Base-by-base conservation (phyloP, 192 early-diverging fungal genomes). In the Rhizoclosmatium globosum region DNA sequence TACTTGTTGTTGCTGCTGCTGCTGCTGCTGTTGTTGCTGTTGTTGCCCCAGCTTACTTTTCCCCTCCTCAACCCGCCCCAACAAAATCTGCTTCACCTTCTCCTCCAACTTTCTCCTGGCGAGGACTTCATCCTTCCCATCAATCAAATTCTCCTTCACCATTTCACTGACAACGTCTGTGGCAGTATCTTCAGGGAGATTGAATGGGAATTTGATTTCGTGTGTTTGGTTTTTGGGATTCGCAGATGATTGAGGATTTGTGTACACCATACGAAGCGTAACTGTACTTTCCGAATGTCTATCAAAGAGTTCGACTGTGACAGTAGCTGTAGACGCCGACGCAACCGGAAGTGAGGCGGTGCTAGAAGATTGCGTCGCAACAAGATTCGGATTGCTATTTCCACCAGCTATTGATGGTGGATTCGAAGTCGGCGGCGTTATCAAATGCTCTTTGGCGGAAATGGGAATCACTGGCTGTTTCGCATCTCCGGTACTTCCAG, bases 181-280 rank as follows among this genome's bases (percentile, higher is more conserved):
- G 4, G 92, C 89, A 0, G 93, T 95, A 66, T 95, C 94, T 0
- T 90, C 87, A 43, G 83, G 85, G 64, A 90, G 76, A 71, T 85
- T 84, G 76, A 92, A 91, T 0, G 91, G 89, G 80, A 93, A 93
- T 68, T 91, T 92, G 80, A 93, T 92, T 67, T 92, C 90, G 50
- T 88, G 64, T 17, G 72, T 72, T 9, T 72, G 48, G 4, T 39
- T 69, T 11, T 80, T 74, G 53, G 43, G 17, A 13, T 7, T 53
- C 6, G 50, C 6, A 21, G 38, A 44, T 11, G 7, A 17, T 39
- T 6, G 62, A 11, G 41, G 31, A 50, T 6, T 50, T 0, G 66
- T 58, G 68, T 88, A 88, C 7, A 86, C 69, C 85, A 88, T 88
- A 43, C 76, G 78, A 21, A 88, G 53, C 6, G 64, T 57, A 2